phyloP scores from a whole-genome alignment of 148 eudicot species.

The Rhododendron kiyosumense region DNA sequence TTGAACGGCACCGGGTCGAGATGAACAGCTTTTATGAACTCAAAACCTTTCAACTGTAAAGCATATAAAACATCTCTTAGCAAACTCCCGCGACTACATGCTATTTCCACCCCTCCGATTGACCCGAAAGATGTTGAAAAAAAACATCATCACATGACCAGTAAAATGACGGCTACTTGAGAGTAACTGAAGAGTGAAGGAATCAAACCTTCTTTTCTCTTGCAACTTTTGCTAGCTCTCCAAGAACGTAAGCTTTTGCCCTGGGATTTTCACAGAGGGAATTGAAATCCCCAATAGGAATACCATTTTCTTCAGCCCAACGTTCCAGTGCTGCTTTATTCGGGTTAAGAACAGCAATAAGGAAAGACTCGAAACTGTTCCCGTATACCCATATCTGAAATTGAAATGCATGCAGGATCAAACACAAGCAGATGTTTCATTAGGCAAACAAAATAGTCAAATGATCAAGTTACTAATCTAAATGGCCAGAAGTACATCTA shows the following conservation, averaged over 20 bases:
- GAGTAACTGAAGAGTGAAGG: background rate
- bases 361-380: constrained; percentile 74
- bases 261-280: constrained; percentile 60
- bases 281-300: constrained; percentile 45
- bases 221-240: constrained; percentile 56
- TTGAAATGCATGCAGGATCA: background rate
- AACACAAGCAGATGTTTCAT: background rate
- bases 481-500: background rate
- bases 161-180: background rate
- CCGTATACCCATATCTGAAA: constrained; percentile 81
- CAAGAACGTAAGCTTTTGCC: constrained; percentile 57
- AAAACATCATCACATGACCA: background rate
- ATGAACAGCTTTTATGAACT: constrained; percentile 64
- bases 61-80: background rate
- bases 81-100: background rate
- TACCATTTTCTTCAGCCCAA: constrained; percentile 59
- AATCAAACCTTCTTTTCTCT: constrained; percentile 67
- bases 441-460: background rate
- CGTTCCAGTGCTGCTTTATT: constrained; percentile 53
- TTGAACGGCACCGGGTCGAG: constrained; percentile 78
- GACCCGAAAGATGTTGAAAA: background rate
- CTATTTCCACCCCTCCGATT: background rate
- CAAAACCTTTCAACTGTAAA: constrained; percentile 78
- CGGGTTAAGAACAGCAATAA: constrained; percentile 67
- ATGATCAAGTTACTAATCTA: background rate